Base-by-base conservation (phyloP, 1,139 yeast genomes). In the Candida buenavistaensis region DNA sequence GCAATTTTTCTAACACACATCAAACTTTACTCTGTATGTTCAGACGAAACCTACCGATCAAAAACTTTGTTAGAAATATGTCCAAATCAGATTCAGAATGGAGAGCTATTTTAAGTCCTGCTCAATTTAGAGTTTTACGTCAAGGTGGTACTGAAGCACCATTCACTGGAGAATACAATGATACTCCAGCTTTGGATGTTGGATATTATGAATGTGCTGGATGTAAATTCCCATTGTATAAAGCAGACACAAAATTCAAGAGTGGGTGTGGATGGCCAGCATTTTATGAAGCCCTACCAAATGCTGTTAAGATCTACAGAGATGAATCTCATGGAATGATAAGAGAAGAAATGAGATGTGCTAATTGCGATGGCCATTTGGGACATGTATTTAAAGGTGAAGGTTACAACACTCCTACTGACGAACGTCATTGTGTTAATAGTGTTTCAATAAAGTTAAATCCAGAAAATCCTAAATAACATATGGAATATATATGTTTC, bases 181-280 rank as follows among this genome's bases (percentile, higher is more conserved):
- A 71, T 54, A 57, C 71, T 37, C 66, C 73, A 44, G 56, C 68
- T 11, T 55, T 66, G 15, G 52, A 61, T 2, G 47, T 51, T 1
- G 97, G 97, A 0, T 65, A 75, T 4, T 92, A 88, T 55, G 68
- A 68, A 37, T 92, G 99, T 63, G 97, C 84, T 1, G 97, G 82
- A 8, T 92, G 98, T 57, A 73, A 70, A 32, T 68, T 75, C 31
- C 96, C 97, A 6, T 64, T 92, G 26, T 92, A 92, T 59, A 73
- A 74, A 44, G 81, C 96, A 23, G 68, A 72, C 29, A 75, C 96
- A 10, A 92, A 92, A 61, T 92, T 94, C 51, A 80, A 82, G 40
- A 78, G 95, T 14, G 89, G 88, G 37, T 92, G 98, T 59, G 98
- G 98, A 3, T 92, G 98, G 98, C 98, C 98, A 0, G 89, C 97